Evolutionary conservation across 495 filamentous ascomycete species (phyloP).

Genomic region (Delitschia confertaspora): DNA sequence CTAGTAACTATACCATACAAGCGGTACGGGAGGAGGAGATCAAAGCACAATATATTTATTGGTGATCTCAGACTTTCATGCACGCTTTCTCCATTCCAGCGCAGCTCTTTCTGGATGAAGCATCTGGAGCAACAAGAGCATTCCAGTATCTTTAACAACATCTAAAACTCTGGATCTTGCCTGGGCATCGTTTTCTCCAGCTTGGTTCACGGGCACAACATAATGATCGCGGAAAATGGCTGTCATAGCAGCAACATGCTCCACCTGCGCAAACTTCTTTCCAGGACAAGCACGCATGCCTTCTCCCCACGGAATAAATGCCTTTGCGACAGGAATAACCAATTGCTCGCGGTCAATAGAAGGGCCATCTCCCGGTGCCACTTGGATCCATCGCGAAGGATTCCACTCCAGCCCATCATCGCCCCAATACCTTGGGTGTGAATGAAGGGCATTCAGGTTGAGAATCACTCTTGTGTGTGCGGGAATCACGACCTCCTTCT

Average conservation of each 20-base stretch:
- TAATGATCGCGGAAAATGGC: constrained; percentile 36
- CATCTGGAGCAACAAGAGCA: constrained; percentile 38
- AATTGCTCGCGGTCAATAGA: constrained; percentile 3
- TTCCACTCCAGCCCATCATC: constrained; percentile 32
- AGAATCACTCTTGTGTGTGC: constrained; percentile 32
- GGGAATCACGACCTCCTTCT: constrained; percentile 32
- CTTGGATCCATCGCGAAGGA: constrained; percentile 32
- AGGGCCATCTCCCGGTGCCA: constrained; percentile 1
- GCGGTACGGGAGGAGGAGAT: too few relatives aligned
- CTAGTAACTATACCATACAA: too few relatives aligned
- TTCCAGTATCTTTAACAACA: constrained; percentile 33
- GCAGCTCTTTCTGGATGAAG: constrained; percentile 32
- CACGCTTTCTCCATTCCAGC: constrained; percentile 14
- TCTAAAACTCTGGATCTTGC: constrained; percentile 32
- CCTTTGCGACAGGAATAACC: constrained; percentile 2
- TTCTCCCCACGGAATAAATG: constrained; percentile 16
- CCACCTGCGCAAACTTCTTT: constrained; percentile 21
- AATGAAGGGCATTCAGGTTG: constrained; percentile 36
- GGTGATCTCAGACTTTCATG: too few relatives aligned
- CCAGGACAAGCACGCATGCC: constrained; percentile 15
- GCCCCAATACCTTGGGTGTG: constrained; percentile 42
- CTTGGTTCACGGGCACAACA: constrained; percentile 26
- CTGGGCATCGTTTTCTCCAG: constrained; percentile 30
- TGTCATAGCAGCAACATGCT: constrained; percentile 18
- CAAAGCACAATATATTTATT: too few relatives aligned